phyloP scores from a whole-genome alignment of 1,284 basidiomycete genomes.

The Pterula multifida region DNA sequence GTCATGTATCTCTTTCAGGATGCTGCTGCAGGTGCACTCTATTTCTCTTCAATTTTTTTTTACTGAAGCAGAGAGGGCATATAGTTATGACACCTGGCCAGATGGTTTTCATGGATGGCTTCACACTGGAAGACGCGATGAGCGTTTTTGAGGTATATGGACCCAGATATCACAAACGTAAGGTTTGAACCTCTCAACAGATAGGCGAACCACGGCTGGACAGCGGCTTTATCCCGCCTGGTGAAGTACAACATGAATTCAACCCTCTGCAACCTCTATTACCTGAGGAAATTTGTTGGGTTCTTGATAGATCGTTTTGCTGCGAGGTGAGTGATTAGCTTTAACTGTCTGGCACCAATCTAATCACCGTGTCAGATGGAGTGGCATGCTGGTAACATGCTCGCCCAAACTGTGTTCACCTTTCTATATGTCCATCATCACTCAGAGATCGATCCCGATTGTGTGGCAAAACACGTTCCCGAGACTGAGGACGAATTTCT shows the following conservation, averaged over 20 bases:
- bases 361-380: conserved; percentile 38
- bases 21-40: conserved; percentile 41
- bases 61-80: too few relatives aligned
- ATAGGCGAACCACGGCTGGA: conserved; percentile 88
- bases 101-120: conserved; percentile 58
- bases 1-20: conserved; percentile 43
- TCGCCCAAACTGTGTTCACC: conserved; percentile 81
- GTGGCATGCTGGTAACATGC: conserved; percentile 77
- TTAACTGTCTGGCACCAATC: conserved; percentile 5
- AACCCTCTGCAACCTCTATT: conserved; percentile 52
- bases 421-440: conserved; percentile 69
- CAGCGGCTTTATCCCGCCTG: conserved; percentile 54
- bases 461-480: conserved; percentile 19
- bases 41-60: conserved; percentile 10
- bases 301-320: conserved; percentile 70
- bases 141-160: conserved; percentile 67
- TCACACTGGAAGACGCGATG: conserved; percentile 79
- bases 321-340: conserved; percentile 54
- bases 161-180: conserved; percentile 1
- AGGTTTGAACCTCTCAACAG: conserved; percentile 24
- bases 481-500: conserved; percentile 19
- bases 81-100: conserved; percentile 58
- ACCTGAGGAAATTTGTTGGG: conserved; percentile 75
- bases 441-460: conserved; percentile 47
- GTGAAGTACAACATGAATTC: conserved; percentile 38